Percentiles rank a stretch among this genome's conserved stretches.
Evolutionary conservation across 1,284 basidiomycete species (phyloP).

Genomic region (Leccinum subfulvum): DNA sequence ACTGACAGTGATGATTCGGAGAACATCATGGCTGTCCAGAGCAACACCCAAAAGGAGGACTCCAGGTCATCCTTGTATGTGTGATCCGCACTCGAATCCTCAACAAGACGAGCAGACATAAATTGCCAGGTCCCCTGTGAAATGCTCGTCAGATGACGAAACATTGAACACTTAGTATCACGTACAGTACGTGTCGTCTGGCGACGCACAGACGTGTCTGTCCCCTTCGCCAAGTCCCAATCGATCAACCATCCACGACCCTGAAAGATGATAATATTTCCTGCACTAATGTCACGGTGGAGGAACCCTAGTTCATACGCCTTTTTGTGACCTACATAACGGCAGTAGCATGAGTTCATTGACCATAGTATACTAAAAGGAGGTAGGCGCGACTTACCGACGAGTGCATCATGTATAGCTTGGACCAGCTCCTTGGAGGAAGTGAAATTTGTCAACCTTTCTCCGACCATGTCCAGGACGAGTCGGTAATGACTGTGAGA

Average conservation of each 20-base stretch:
- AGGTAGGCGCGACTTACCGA: neutral
- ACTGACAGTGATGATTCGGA: neutral
- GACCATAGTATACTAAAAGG: neutral
- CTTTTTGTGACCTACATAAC: neutral
- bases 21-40: neutral
- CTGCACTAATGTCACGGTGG: neutral
- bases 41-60: neutral
- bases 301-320: neutral
- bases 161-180: neutral
- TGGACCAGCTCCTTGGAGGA: neutral
- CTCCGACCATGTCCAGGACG: neutral
- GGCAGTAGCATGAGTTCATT: neutral
- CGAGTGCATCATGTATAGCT: neutral
- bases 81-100: neutral
- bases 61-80: neutral
- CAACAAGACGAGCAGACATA: neutral
- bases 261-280: neutral
- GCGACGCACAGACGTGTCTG: neutral
- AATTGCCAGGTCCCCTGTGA: neutral
- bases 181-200: neutral
- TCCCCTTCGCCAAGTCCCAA: neutral
- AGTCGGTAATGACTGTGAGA: neutral
- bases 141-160: neutral
- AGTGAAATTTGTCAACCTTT: neutral
- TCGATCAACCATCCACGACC: neutral